Evolutionary conservation across 2,329 filamentous ascomycete species (phyloP), one percentile per base, ranked within the genome.

Genomic region (Graphilbum fragrans): DNA sequence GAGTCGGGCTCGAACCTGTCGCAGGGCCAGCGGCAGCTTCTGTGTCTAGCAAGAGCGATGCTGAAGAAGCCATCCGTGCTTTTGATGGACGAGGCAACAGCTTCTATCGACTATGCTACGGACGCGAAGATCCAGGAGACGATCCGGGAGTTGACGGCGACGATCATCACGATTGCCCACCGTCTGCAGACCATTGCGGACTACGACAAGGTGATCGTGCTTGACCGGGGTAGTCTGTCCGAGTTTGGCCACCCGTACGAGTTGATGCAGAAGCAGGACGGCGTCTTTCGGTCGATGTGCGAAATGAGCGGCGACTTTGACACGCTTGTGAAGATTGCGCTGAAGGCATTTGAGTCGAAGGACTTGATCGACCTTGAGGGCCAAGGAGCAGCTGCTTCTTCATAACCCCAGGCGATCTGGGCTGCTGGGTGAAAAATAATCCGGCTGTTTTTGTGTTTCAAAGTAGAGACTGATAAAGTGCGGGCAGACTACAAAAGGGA

Each of bases 81-180:
- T n/a, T 82, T 98, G 55, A 96, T 98, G 92, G 92, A 98, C 60
- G 92, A 98, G 66, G 92, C 92, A 1, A 98, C 92, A 0, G 92
- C 92, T 0, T 94, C 86, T 0, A 96, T 98, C 55, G 92, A 98
- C 63, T 96, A 96, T 61, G 82, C 80, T 5, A 98, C 92, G 2
- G 92, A 98, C 55, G 72, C 81, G 38, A 95, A 94, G 65, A 96
- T 98, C 51, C 92, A 98, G 62, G 86, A 86, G 53, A 96, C 92
- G 0, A 88, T 98, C 46, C 82, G 87, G n/a, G 84, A 94, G 59
- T 74, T 96, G 52, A 82, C 80, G 49, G 86, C 87, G 58, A 98
- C 92, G 0, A 94, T 93, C 45, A 85, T 96, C 57, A 96, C 92
- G 0, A 96, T 98, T 54, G 92, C 92, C 1, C 92, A 98, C 62